Evolutionary conservation across 495 filamentous ascomycete species (phyloP), one percentile per base, ranked within the genome.

Genomic region (Penicillium cataractarum): DNA sequence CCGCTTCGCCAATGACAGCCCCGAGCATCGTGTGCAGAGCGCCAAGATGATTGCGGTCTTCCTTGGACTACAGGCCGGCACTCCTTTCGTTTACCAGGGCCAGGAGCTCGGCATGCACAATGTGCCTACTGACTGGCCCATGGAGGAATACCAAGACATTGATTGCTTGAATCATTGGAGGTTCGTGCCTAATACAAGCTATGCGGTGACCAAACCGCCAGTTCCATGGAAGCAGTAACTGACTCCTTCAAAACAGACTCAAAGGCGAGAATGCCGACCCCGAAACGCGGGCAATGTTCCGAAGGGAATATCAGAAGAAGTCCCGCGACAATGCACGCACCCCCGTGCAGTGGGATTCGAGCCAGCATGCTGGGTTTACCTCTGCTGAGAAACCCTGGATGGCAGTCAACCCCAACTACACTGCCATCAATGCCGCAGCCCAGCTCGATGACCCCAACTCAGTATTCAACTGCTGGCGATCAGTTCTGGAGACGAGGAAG

Each of bases 1-100:
- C 27, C 56, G 56, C 15, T 58, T 77, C 58, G 74, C 76, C 15
- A 79, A 81, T 40, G 42, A 70, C 32, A 65, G 27, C 15, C n/a
- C 39, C 24, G 19, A 42, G 22, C 64, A 64, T 39, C 76, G 83
- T 27, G 71, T 64, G 9, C 54, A 71, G 6, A 74, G 75, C 4
- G 82, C 83, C 0, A 90, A 90, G 71, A 78, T 87, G 70, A 71
- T 90, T 19, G 82, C 84, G 0, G 73, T 86, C 17, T 75, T 86
- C 70, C 71, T 85, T 58, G 67, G 72, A 19, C 69, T 82, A 3
- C 67, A 87, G 55, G 80, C 79, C 4, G 89, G 89, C 6, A 90
- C 87, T 0, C 62, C 87, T 1, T 90, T 87, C 75, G 52, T 90
- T n/a, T 90, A 87, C 64, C 87, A 91, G 62, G 89, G 89, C 3